phyloP scores from a whole-genome alignment of 2,329 filamentous ascomycete genomes.

The Cylindrodendrum hubeiense region DNA sequence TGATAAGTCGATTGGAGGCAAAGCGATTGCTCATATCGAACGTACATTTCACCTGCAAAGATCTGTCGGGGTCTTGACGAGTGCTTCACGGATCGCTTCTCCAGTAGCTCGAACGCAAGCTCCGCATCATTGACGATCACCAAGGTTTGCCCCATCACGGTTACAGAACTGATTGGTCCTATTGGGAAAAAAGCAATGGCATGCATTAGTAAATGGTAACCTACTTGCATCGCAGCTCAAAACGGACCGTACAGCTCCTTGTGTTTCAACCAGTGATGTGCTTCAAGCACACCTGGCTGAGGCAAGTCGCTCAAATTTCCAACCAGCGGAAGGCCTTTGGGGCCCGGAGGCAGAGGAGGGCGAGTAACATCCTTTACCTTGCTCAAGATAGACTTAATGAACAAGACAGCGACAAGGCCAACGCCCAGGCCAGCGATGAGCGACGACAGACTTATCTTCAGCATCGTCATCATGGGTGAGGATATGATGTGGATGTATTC shows the following conservation, averaged over 20 bases:
- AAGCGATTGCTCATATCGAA: too few species aligned
- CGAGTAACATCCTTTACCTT: background rate
- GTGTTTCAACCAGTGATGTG: conserved; percentile 36
- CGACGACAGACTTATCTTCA: background rate
- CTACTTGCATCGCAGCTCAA: background rate
- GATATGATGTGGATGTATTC: background rate
- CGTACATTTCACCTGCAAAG: conserved; percentile 33
- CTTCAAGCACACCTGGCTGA: conserved; percentile 14
- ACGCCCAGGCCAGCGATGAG: background rate
- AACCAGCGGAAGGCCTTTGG: conserved; percentile 29
- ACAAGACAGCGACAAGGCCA: background rate
- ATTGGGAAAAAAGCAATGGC: rapidly evolving
- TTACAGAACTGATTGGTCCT: conserved; percentile 60
- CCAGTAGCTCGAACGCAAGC: conserved; percentile 53
- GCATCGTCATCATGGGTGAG: background rate
- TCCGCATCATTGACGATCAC: conserved; percentile 55
- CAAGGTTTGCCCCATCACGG: conserved; percentile 54
- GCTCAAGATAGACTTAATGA: background rate
- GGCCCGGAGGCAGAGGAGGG: conserved; percentile 28
- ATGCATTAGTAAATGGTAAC: background rate
- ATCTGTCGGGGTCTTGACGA: conserved; percentile 30
- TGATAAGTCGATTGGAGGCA: background rate
- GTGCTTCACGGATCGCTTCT: conserved; percentile 29
- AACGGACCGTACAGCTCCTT: conserved; percentile 30
- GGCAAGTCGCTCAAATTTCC: conserved; percentile 34